phyloP scores from a whole-genome alignment of 129 eudicot genomes.

The Ambrosia trifida region DNA sequence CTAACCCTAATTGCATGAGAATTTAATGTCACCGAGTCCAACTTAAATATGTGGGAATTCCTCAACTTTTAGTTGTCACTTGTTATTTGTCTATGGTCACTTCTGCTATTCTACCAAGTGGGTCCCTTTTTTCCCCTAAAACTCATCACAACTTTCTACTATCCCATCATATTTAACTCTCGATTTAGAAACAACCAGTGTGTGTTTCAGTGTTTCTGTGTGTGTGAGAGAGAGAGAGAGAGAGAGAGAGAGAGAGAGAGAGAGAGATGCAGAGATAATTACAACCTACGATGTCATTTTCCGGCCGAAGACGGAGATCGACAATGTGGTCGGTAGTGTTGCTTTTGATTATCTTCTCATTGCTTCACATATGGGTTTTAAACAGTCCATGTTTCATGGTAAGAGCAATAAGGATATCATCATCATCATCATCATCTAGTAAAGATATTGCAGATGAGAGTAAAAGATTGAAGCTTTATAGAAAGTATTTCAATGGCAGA shows the following conservation, averaged over 20 bases:
- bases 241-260: background rate
- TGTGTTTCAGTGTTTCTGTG: background rate
- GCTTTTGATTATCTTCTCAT: slow-evolving; percentile 37
- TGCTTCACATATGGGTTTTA: slow-evolving; percentile 44
- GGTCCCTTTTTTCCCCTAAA: slow-evolving; percentile 35
- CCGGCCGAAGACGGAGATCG: slow-evolving; percentile 39
- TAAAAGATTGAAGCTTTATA: slow-evolving; percentile 41
- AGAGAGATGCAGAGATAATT: slow-evolving; percentile 5
- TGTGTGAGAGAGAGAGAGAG: background rate
- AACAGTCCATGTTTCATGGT: slow-evolving; percentile 33
- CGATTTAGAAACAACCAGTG: slow-evolving; percentile 17
- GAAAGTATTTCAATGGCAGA: slow-evolving; percentile 49
- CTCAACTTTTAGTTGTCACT: background rate
- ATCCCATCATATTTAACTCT: slow-evolving; percentile 33
- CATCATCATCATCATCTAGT: slow-evolving; percentile 3
- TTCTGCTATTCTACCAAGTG: slow-evolving; percentile 14
- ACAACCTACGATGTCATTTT: slow-evolving; percentile 28
- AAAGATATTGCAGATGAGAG: slow-evolving; percentile 18
- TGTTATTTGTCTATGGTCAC: background rate
- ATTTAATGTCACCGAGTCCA: background rate
- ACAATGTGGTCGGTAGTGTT: slow-evolving; percentile 32
- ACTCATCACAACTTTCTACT: slow-evolving; percentile 22
- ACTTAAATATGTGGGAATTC: background rate
- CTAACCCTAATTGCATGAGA: slow-evolving; percentile 9
- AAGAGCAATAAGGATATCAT: slow-evolving; percentile 53